phyloP scores from a whole-genome alignment of 2,329 filamentous ascomycete genomes.

The Echinosphaeria canescens region DNA sequence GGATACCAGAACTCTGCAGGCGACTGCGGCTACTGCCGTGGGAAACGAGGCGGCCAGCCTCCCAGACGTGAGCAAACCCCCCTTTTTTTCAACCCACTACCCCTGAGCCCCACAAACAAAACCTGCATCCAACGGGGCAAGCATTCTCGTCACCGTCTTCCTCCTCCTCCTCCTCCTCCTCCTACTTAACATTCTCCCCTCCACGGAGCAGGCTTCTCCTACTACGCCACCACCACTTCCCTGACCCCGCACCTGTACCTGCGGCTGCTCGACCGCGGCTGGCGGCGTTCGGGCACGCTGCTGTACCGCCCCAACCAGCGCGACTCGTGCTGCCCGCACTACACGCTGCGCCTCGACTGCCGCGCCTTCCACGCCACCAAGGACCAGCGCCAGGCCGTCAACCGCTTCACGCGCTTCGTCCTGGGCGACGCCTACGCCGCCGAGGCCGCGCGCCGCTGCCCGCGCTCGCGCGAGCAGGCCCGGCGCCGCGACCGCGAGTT shows the following conservation, averaged over 20 bases:
- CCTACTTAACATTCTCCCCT: too few relatives aligned
- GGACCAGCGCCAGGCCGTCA: conserved; percentile 55
- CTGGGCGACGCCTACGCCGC: conserved; percentile 45
- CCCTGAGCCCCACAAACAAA: background rate
- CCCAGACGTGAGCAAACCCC: conserved; percentile 16
- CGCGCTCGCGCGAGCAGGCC: conserved; percentile 42
- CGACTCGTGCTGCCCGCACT: conserved; percentile 79
- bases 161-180: conserved; percentile 1
- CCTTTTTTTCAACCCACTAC: too few relatives aligned
- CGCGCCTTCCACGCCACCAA: conserved; percentile 39
- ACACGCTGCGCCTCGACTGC: conserved; percentile 56
- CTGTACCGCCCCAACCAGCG: conserved; percentile 63
- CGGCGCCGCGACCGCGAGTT: conserved; percentile 46
- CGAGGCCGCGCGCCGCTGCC: conserved; percentile 39
- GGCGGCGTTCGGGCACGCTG: conserved; percentile 50
- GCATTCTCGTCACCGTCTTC: background rate
- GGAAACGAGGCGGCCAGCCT: conserved; percentile 23
- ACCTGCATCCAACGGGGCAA: background rate
- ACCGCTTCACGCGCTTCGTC: conserved; percentile 49
- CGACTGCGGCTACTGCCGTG: conserved; percentile 30
- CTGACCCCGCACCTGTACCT: conserved; percentile 50
- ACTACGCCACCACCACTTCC: conserved; percentile 41
- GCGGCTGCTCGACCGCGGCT: conserved; percentile 48
- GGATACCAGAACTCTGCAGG: conserved; percentile 28
- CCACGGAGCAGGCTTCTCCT: conserved; percentile 53